These are phyloP conservation scores for Ophiosphaerella korrae DNA, from an alignment of 2,329 filamentous ascomycete species.

Conservation along the genomic window DNA sequence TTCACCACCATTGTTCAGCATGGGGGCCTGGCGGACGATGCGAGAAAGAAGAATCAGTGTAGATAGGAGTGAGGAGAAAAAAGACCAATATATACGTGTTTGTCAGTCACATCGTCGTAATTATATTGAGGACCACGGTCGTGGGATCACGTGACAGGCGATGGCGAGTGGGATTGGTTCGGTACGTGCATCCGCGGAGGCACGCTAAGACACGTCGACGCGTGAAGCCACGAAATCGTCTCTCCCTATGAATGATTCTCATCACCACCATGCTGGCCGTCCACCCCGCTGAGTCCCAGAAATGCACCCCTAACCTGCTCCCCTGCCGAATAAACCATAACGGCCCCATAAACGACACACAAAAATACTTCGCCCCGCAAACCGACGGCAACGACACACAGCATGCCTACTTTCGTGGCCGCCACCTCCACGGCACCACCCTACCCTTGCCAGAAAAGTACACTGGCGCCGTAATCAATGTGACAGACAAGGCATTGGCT, in stretches of 20 bases:
- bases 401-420: constrained; percentile 62
- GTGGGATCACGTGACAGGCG: background rate
- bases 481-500: constrained; percentile 35
- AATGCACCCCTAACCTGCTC: constrained; percentile 71
- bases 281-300: constrained; percentile 37
- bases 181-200: background rate
- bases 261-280: constrained; percentile 53
- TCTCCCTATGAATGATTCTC: background rate
- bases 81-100: no score
- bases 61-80: no score
- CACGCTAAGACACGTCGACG: constrained; percentile 24
- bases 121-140: constrained; percentile 6
- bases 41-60: no score
- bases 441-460: constrained; percentile 74
- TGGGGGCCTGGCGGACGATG: no score
- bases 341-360: constrained; percentile 68
- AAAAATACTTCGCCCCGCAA: constrained; percentile 73
- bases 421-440: constrained; percentile 72
- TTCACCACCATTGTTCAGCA: no score
- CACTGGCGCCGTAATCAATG: constrained; percentile 53
- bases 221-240: constrained; percentile 8
- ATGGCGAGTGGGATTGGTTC: background rate
- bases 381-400: constrained; percentile 47
- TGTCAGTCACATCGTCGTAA: no score
- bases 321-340: constrained; percentile 82